Conservation (phyloP, 805 yeast genomes). For the Candida anglica region DNA sequence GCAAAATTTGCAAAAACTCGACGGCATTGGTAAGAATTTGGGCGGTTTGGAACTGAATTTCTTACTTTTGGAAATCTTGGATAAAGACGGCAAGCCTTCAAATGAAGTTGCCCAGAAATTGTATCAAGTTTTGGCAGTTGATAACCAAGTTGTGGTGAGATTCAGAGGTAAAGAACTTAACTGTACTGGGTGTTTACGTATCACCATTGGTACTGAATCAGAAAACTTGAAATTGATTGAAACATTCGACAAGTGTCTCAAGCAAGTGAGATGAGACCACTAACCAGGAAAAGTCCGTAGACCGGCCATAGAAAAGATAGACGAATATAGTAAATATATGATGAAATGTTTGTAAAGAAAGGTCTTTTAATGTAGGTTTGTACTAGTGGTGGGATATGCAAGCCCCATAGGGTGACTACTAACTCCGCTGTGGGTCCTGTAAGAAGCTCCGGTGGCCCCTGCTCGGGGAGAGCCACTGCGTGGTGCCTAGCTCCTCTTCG, state of each 20-base stretch:
- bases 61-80: conserved; percentile 67
- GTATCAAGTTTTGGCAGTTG: conserved; percentile 67
- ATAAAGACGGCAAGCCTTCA: conserved; percentile 58
- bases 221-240: conserved; percentile 63
- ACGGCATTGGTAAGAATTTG: conserved; percentile 66
- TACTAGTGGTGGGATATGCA: no score
- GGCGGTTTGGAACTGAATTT: conserved; percentile 91
- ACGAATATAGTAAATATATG: neutral
- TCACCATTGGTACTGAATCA: conserved; percentile 78
- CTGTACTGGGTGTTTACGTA: conserved; percentile 82
- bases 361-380: no score
- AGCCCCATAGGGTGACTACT: no score
- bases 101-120: conserved; percentile 62
- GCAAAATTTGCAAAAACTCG: conserved; percentile 48
- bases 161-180: conserved; percentile 89
- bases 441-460: no score
- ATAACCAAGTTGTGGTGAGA: conserved; percentile 78
- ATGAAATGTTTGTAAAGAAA: neutral
- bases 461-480: no score
- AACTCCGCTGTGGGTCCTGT: no score
- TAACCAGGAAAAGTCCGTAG: neutral
- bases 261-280: conserved; percentile 12
- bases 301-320: neutral
- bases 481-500: no score
- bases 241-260: conserved; percentile 35